A percentile compares a stretch with the other conserved stretches of the same genome.
Conservation (phyloP, 768 basidiomycete genomes). For the Boletus vinaceobasis region DNA sequence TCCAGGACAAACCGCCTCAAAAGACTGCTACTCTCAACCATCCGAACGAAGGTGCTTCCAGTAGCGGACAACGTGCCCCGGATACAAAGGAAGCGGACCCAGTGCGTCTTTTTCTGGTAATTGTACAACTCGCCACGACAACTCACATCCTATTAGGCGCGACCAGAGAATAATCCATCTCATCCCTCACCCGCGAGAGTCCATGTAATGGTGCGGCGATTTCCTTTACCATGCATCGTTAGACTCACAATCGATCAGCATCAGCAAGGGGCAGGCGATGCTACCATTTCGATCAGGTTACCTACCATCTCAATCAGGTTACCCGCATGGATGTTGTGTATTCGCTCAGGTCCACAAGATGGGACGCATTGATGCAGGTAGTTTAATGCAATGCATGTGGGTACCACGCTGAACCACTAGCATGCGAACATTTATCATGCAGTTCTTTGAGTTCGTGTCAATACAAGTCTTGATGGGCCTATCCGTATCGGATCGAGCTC, state of each 20-base stretch:
- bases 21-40: background rate
- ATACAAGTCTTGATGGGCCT: background rate
- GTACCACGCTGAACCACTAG: background rate
- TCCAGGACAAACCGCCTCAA: background rate
- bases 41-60: no score
- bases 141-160: background rate
- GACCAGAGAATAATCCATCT: background rate
- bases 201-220: background rate
- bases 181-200: background rate
- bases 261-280: background rate
- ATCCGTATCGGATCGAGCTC: background rate
- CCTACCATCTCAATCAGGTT: background rate
- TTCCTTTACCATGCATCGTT: background rate
- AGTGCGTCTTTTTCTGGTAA: background rate
- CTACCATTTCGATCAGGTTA: background rate
- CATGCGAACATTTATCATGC: no score
- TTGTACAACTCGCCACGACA: background rate
- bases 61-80: background rate
- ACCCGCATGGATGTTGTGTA: conserved; percentile 2
- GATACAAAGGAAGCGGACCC: background rate
- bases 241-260: background rate
- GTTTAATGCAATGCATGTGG: background rate
- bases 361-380: background rate
- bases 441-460: background rate
- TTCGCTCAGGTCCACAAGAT: background rate